Evolutionary conservation across 768 basidiomycete genomes (phyloP).

Genomic region (Naganishia vaughanmartiniae): DNA sequence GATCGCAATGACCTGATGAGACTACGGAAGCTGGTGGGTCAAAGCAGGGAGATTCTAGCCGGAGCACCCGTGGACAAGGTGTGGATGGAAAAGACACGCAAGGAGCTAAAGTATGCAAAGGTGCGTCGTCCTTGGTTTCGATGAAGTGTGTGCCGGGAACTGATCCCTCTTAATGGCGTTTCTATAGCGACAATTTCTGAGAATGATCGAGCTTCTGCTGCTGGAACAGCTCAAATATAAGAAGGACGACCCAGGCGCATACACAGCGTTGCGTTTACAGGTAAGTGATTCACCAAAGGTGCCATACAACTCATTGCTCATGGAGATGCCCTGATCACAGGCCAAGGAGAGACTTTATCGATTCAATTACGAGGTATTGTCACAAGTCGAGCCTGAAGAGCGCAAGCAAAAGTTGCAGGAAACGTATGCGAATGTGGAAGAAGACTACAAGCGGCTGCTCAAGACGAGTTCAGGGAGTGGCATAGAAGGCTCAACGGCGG

Average conservation of each 20-base stretch:
- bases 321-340: slow-evolving; percentile 26
- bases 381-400: slow-evolving; percentile 81
- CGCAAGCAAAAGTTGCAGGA: slow-evolving; percentile 84
- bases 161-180: not conserved
- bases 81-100: slow-evolving; percentile 78
- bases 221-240: slow-evolving; percentile 66
- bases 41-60: slow-evolving; percentile 61
- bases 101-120: slow-evolving; percentile 81
- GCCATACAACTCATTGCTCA: not conserved
- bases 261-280: slow-evolving; percentile 74
- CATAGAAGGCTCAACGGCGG: not conserved
- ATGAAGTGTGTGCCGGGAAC: not conserved
- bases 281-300: slow-evolving; percentile 32
- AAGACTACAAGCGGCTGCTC: slow-evolving; percentile 81
- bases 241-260: slow-evolving; percentile 56
- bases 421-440: slow-evolving; percentile 79
- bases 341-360: slow-evolving; percentile 92
- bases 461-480: slow-evolving; percentile 1
- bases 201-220: slow-evolving; percentile 86
- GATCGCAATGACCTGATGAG: slow-evolving; percentile 86
- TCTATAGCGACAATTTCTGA: slow-evolving; percentile 81
- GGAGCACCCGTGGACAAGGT: slow-evolving; percentile 72
- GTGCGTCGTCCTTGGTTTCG: slow-evolving; percentile 56
- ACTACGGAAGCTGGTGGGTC: slow-evolving; percentile 72
- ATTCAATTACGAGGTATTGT: slow-evolving; percentile 89